These are phyloP conservation scores for Escallonia herrerae DNA, from an alignment of 129 eudicot genomes.

Conservation along the genomic window DNA sequence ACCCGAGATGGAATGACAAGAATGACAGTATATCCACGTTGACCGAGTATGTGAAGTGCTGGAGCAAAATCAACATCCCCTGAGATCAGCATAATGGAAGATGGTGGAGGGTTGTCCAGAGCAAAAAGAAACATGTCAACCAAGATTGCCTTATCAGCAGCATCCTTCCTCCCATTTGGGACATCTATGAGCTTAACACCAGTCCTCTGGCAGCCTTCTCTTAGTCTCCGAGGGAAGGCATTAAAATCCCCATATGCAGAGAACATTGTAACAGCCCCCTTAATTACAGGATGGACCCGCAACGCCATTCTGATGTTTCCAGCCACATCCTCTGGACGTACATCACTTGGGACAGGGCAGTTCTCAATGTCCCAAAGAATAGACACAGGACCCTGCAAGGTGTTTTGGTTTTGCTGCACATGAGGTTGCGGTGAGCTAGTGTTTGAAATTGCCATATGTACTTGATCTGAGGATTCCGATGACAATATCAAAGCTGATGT, in stretches of 20 bases:
- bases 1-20: constrained; percentile 83
- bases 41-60: constrained; percentile 92
- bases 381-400: constrained; percentile 63
- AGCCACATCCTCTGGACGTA: constrained; percentile 84
- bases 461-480: constrained; percentile 42
- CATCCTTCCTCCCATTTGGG: constrained; percentile 94
- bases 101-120: constrained; percentile 86
- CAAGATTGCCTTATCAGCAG: constrained; percentile 97
- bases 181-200: constrained; percentile 91
- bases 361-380: constrained; percentile 98
- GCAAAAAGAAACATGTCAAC: constrained; percentile 99
- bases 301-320: constrained; percentile 93
- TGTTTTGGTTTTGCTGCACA: constrained; percentile 27
- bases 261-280: constrained; percentile 75
- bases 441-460: constrained; percentile 29
- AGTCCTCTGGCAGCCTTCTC: constrained; percentile 98
- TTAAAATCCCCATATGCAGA: constrained; percentile 97
- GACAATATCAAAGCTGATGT: constrained; percentile 37
- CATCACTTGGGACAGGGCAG: constrained; percentile 87
- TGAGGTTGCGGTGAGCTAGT: constrained; percentile 20
- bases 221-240: constrained; percentile 71
- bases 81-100: constrained; percentile 84
- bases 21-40: constrained; percentile 86
- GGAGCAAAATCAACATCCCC: constrained; percentile 97
- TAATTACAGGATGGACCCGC: constrained; percentile 70